Percentiles rank a stretch among this genome's conserved stretches.
Conservation (phyloP, 2,329 filamentous ascomycete genomes). For the Chaetomiaceae sp. region DNA sequence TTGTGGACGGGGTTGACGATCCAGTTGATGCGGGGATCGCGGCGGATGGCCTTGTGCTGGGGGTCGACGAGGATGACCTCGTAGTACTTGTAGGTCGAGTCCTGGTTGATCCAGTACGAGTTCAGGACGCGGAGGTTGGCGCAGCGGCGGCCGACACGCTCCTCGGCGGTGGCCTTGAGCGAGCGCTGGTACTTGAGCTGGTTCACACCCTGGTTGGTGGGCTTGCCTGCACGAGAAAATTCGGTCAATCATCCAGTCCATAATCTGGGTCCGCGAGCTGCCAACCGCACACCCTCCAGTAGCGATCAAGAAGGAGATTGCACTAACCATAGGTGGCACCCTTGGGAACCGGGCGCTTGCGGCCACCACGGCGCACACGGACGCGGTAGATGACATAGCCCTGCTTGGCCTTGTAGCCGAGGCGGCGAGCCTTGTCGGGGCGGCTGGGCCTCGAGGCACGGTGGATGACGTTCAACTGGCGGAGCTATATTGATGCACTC, state of each 20-base stretch:
- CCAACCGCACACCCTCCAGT: slow-evolving; percentile 1
- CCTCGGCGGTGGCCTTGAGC: slow-evolving; percentile 94
- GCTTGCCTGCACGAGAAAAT: slow-evolving; percentile 67
- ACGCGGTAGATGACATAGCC: slow-evolving; percentile 99
- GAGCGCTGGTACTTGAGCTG: slow-evolving; percentile 99
- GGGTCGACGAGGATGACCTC: slow-evolving; percentile 99
- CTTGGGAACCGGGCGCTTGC: slow-evolving; percentile 94
- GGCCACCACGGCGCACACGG: slow-evolving; percentile 95
- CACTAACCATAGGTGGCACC: slow-evolving; percentile 98
- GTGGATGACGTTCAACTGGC: slow-evolving; percentile 99
- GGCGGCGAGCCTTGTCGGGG: slow-evolving; percentile 99
- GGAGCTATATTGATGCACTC: slow-evolving; percentile 99
- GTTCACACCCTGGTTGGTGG: slow-evolving; percentile 99
- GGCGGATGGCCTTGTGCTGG: slow-evolving; percentile 99
- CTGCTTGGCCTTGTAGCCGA: slow-evolving; percentile 99
- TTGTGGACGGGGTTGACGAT: slow-evolving; percentile 99
- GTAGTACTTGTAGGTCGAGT: slow-evolving; percentile 99
- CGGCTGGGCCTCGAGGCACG: slow-evolving; percentile 95
- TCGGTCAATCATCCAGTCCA: slow-evolving; percentile 4
- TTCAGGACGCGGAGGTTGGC: slow-evolving; percentile 99
- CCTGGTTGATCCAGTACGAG: slow-evolving; percentile 99
- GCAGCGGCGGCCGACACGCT: slow-evolving; percentile 98
- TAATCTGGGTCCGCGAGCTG: not conserved
- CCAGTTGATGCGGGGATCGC: slow-evolving; percentile 99
- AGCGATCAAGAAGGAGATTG: not conserved